Percentiles rank a stretch among this genome's conserved stretches.
Conservation (phyloP, 1,139 yeast species). For the Lodderomyces orthopsilosis region DNA sequence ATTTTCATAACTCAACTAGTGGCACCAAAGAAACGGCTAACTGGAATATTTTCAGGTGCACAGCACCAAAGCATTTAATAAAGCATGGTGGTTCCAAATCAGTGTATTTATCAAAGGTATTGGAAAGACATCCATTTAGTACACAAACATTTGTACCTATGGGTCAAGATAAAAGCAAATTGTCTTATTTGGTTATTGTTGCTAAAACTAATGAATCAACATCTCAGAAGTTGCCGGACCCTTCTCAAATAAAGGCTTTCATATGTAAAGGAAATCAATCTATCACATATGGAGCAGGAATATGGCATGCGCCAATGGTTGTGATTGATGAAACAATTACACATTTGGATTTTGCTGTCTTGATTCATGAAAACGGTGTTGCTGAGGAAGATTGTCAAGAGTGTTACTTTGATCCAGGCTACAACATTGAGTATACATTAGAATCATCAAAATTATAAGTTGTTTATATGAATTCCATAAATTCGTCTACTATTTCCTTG, state of each 20-base stretch:
- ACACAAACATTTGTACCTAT: constrained; percentile 89
- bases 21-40: constrained; percentile 53
- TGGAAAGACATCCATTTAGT: constrained; percentile 88
- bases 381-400: constrained; percentile 83
- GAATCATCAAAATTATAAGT: constrained; percentile 15
- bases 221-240: constrained; percentile 55
- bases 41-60: constrained; percentile 82
- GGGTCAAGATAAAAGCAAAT: constrained; percentile 55
- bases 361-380: constrained; percentile 79
- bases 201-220: constrained; percentile 52
- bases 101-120: constrained; percentile 59
- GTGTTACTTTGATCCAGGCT: constrained; percentile 64
- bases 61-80: constrained; percentile 66
- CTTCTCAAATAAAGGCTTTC: constrained; percentile 60
- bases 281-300: constrained; percentile 77
- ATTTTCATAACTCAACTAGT: constrained; percentile 47
- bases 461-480: constrained; percentile 34
- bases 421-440: constrained; percentile 30
- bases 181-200: constrained; percentile 76
- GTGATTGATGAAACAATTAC: constrained; percentile 54
- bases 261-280: constrained; percentile 81
- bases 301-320: constrained; percentile 91
- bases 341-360: constrained; percentile 75
- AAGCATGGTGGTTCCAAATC: constrained; percentile 18
- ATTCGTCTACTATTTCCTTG: constrained; percentile 33